Evolutionary conservation across 2,329 filamentous ascomycete genomes (phyloP).

Genomic region (Fonsecaea nubica): DNA sequence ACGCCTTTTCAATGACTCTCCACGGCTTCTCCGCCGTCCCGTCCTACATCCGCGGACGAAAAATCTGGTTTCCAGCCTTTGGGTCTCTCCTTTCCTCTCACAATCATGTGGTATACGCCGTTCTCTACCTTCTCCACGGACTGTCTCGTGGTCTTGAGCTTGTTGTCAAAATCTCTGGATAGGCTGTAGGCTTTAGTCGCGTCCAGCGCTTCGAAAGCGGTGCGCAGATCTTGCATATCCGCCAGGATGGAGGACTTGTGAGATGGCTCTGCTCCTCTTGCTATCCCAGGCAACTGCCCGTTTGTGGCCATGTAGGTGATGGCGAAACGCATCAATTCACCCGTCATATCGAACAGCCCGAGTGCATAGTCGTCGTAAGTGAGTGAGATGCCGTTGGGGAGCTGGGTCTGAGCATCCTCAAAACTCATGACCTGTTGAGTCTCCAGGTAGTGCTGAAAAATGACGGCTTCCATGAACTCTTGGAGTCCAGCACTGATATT

Average conservation of each 20-base stretch:
- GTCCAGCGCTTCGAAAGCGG: constrained; percentile 76
- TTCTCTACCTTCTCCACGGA: constrained; percentile 95
- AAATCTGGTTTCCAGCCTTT: constrained; percentile 87
- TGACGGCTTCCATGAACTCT: constrained; percentile 90
- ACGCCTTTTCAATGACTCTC: constrained; percentile 39
- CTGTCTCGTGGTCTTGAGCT: constrained; percentile 82
- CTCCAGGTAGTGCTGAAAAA: constrained; percentile 85
- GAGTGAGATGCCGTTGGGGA: constrained; percentile 64
- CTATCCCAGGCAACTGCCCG: constrained; percentile 32
- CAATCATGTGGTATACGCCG: constrained; percentile 83
- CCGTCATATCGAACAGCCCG: constrained; percentile 90
- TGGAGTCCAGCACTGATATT: constrained; percentile 83
- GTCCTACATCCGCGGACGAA: constrained; percentile 46
- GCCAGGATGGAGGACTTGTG: constrained; percentile 70
- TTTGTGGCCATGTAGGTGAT: constrained; percentile 81
- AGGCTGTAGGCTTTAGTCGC: constrained; percentile 60
- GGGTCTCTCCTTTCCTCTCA: constrained; percentile 85
- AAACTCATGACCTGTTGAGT: constrained; percentile 76
- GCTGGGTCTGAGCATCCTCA: constrained; percentile 60
- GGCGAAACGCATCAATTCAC: constrained; percentile 96
- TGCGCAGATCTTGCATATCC: constrained; percentile 80
- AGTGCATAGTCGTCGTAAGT: constrained; percentile 86
- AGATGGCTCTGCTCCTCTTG: constrained; percentile 2
- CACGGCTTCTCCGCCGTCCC: constrained; percentile 46
- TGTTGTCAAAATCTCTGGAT: constrained; percentile 71